These are phyloP conservation scores for Pythium brachiatum DNA, from an alignment of 352 stramenopile species.

Conservation along the genomic window DNA sequence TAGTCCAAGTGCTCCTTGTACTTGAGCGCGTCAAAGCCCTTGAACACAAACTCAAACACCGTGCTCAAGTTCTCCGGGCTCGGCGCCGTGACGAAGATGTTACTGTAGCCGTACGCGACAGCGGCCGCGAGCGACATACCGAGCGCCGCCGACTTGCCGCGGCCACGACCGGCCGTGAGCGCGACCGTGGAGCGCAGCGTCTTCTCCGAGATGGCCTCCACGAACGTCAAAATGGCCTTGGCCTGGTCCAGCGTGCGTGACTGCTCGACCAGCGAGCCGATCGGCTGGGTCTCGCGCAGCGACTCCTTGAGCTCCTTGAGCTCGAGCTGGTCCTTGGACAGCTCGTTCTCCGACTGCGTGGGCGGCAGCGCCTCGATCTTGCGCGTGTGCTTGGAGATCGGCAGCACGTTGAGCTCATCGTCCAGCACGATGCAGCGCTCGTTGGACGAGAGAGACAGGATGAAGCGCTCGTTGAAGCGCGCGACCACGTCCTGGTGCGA, in stretches of 20 bases:
- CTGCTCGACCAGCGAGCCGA: constrained; percentile 94
- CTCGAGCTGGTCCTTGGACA: constrained; percentile 84
- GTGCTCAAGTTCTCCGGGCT: constrained; percentile 98
- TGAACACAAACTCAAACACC: constrained; percentile 98
- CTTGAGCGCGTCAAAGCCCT: constrained; percentile 91
- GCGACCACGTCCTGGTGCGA: constrained; percentile 94
- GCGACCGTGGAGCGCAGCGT: constrained; percentile 92
- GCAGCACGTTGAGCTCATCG: constrained; percentile 99
- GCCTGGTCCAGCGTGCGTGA: constrained; percentile 95
- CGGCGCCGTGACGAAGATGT: constrained; percentile 97
- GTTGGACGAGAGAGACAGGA: constrained; percentile 95
- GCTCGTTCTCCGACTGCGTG: constrained; percentile 48
- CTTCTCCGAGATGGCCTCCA: constrained; percentile 98
- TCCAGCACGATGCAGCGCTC: constrained; percentile 97
- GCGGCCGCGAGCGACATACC: constrained; percentile 88
- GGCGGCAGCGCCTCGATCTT: constrained; percentile 86
- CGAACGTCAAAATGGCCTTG: constrained; percentile 96
- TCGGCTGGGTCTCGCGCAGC: constrained; percentile 93
- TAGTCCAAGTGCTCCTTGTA: constrained; percentile 99
- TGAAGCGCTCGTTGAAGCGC: constrained; percentile 99
- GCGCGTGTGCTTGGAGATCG: constrained; percentile 91
- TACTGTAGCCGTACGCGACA: constrained; percentile 92
- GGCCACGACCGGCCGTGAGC: constrained; percentile 90
- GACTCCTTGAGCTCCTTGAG: constrained; percentile 94
- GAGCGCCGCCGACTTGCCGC: constrained; percentile 98